These are phyloP conservation scores for Citrus trifoliata DNA, from an alignment of 345 rosid genomes.

Conservation along the genomic window DNA sequence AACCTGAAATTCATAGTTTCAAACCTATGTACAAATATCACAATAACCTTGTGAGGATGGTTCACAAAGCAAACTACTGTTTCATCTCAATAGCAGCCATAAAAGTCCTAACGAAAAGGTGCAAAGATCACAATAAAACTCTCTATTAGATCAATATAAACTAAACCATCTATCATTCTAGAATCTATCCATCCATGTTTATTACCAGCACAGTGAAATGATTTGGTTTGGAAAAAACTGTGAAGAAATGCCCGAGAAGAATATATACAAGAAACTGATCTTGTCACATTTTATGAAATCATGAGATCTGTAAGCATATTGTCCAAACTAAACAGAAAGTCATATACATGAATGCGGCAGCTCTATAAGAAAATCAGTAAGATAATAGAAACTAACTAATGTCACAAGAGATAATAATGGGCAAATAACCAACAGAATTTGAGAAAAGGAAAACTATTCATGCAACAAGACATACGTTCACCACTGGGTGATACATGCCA, in stretches of 20 bases:
- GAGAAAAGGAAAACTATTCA: not conserved
- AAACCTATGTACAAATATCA: not conserved
- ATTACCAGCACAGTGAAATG: not conserved
- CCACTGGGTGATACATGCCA: constrained; percentile 91
- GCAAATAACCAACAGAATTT: not conserved
- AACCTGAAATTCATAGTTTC: not conserved
- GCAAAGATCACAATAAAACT: not conserved
- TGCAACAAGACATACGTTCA: constrained; percentile 55
- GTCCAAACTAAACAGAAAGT: not conserved
- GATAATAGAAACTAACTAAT: not conserved
- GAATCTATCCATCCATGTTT: not conserved
- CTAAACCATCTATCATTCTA: not conserved
- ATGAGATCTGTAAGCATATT: not conserved
- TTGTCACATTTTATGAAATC: not conserved
- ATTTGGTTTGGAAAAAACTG: not conserved
- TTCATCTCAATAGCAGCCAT: not conserved
- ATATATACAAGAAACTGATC: not conserved
- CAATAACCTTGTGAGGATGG: not conserved
- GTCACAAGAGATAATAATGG: not conserved
- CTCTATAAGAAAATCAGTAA: not conserved
- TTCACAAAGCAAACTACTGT: not conserved
- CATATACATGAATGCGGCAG: not conserved
- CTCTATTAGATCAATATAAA: not conserved
- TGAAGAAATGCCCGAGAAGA: not conserved
- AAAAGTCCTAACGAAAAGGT: not conserved